Conservation (phyloP, 495 filamentous ascomycete genomes). For the Talaromyces trachyspermus region DNA sequence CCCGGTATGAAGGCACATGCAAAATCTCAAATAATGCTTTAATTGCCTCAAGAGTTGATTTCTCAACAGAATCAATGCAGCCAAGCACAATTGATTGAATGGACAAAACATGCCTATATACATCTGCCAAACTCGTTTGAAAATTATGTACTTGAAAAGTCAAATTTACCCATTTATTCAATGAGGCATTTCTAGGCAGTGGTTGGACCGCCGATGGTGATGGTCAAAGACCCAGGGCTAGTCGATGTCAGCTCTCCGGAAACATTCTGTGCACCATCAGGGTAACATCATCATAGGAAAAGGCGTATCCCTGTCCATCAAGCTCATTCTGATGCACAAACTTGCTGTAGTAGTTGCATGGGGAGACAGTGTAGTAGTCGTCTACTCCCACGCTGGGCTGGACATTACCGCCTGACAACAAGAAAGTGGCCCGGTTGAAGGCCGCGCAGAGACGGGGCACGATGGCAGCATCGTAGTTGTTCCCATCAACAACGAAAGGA, state of each 20-base stretch:
- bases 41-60: neutral
- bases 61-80: neutral
- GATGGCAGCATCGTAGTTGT: slow-evolving; percentile 40
- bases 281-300: slow-evolving; percentile 72
- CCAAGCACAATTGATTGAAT: neutral
- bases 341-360: slow-evolving; percentile 65
- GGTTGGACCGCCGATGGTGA: slow-evolving; percentile 54
- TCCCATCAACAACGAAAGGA: slow-evolving; percentile 47
- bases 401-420: slow-evolving; percentile 27
- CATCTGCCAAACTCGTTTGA: neutral
- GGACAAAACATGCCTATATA: neutral
- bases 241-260: slow-evolving; percentile 54
- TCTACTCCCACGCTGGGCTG: slow-evolving; percentile 42
- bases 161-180: neutral
- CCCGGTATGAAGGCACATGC: too few relatives aligned
- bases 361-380: slow-evolving; percentile 44
- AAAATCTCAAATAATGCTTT: neutral
- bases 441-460: slow-evolving; percentile 60
- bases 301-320: slow-evolving; percentile 65
- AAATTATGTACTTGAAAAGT: neutral
- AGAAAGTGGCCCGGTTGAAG: slow-evolving; percentile 58
- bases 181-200: neutral
- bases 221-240: slow-evolving; percentile 48
- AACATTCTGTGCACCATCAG: slow-evolving; percentile 51
- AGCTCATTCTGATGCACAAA: slow-evolving; percentile 56